These are phyloP conservation scores for Beauveria australis DNA, from an alignment of 2,329 filamentous ascomycete species.

Conservation along the genomic window DNA sequence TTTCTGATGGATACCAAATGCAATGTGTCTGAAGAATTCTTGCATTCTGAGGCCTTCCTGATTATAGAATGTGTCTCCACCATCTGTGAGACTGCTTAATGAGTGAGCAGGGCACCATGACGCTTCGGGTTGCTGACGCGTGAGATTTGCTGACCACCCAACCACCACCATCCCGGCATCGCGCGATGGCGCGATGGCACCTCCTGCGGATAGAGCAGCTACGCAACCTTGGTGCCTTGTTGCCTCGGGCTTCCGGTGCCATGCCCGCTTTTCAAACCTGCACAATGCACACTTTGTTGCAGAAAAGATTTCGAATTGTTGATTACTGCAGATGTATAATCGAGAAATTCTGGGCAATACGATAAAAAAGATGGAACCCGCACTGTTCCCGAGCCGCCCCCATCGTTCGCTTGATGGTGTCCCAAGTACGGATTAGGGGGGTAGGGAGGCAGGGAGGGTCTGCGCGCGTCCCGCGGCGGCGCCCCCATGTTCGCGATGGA, in stretches of 20 bases:
- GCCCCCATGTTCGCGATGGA: not conserved
- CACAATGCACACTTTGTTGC: not conserved
- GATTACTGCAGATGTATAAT: no score
- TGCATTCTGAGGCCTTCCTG: not conserved
- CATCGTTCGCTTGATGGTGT: not conserved
- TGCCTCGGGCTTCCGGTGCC: no score
- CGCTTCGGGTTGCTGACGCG: not conserved
- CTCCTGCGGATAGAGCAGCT: not conserved
- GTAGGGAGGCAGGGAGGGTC: not conserved
- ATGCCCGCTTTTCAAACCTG: no score
- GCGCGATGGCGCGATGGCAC: not conserved
- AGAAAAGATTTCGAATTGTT: no score
- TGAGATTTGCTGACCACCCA: slow-evolving; percentile 6
- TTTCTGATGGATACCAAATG: not conserved
- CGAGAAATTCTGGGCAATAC: no score
- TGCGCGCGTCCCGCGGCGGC: slow-evolving; percentile 1
- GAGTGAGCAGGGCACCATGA: not conserved
- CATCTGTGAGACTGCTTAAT: not conserved
- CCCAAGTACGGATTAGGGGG: no score
- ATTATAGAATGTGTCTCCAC: not conserved
- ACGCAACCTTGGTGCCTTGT: not conserved
- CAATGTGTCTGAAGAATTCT: not conserved
- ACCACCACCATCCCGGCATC: not conserved
- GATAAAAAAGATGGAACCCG: not conserved
- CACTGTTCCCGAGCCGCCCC: not conserved